phyloP scores from a whole-genome alignment of 2,329 filamentous ascomycete species.

The Microdochium trichocladiopsis region DNA sequence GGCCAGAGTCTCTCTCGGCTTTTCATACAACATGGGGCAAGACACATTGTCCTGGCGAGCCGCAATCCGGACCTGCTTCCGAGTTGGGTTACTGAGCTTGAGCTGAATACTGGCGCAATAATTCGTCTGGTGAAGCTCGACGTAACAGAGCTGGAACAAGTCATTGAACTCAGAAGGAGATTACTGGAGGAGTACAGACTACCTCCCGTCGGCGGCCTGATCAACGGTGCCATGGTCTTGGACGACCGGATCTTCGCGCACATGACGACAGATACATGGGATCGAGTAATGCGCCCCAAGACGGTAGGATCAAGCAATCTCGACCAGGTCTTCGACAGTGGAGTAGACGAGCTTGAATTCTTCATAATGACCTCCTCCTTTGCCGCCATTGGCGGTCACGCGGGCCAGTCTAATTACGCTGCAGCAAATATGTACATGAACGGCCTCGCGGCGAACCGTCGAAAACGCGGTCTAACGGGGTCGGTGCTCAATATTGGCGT shows the following conservation, averaged over 20 bases:
- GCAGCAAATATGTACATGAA: slow-evolving; percentile 42
- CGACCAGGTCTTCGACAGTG: slow-evolving; percentile 22
- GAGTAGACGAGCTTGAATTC: slow-evolving; percentile 31
- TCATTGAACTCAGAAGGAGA: slow-evolving; percentile 16
- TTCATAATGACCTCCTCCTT: slow-evolving; percentile 41
- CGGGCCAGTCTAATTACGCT: slow-evolving; percentile 36
- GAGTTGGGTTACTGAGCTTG: slow-evolving; percentile 24
- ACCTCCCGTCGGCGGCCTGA: slow-evolving; percentile 27
- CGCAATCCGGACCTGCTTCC: slow-evolving; percentile 22
- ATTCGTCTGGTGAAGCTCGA: slow-evolving; percentile 17
- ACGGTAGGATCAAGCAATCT: slow-evolving; percentile 30
- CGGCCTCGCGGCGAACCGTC: slow-evolving; percentile 28
- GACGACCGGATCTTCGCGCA: slow-evolving; percentile 33
- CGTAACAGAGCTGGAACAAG: slow-evolving; percentile 15
- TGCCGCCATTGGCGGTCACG: slow-evolving; percentile 33
- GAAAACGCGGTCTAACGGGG: slow-evolving; percentile 23
- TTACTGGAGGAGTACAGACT: slow-evolving; percentile 8
- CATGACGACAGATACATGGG: slow-evolving; percentile 28
- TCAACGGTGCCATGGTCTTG: slow-evolving; percentile 38
- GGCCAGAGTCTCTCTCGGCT: slow-evolving; percentile 34
- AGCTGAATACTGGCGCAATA: slow-evolving; percentile 7
- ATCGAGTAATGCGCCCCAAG: slow-evolving; percentile 32
- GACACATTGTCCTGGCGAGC: slow-evolving; percentile 30
- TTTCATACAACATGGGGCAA: slow-evolving; percentile 27
- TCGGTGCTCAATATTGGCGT: slow-evolving; percentile 38